Conservation (phyloP, 768 basidiomycete genomes). For the Saitozyma sp. region DNA sequence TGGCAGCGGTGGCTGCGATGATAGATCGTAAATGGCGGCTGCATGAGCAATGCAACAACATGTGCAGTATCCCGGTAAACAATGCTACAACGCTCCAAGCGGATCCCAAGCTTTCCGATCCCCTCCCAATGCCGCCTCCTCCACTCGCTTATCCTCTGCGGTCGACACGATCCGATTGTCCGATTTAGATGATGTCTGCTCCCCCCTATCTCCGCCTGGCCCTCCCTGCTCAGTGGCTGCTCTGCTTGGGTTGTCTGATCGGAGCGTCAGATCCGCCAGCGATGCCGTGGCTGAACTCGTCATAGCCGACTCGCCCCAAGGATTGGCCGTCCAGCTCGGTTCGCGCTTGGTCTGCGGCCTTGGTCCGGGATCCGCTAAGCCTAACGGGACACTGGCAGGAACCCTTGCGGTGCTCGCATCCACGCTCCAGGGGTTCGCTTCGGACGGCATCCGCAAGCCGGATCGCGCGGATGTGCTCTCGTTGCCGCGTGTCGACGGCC, state of each 20-base stretch:
- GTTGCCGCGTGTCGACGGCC: background rate
- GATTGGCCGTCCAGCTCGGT: conserved; percentile 17
- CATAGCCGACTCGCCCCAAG: conserved; percentile 8
- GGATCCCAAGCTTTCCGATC: conserved; percentile 48
- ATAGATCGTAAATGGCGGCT: background rate
- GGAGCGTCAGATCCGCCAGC: background rate
- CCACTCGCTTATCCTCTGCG: conserved; percentile 15
- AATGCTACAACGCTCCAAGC: conserved; percentile 34
- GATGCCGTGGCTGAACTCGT: background rate
- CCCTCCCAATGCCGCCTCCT: conserved; percentile 43
- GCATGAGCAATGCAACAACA: too few species aligned
- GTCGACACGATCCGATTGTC: background rate
- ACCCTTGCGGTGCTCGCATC: background rate
- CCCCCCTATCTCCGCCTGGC: background rate
- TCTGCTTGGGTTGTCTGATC: background rate
- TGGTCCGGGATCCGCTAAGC: background rate
- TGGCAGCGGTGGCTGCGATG: background rate
- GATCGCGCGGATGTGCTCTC: background rate
- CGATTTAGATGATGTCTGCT: too few species aligned
- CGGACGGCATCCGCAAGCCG: conserved; percentile 28
- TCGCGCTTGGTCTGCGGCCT: background rate
- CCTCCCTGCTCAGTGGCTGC: background rate
- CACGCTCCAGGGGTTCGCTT: conserved; percentile 42
- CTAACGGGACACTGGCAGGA: background rate
- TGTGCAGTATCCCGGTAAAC: too few species aligned